Conservation (phyloP, 2,329 filamentous ascomycete species). For the Cladosporium sp. region DNA sequence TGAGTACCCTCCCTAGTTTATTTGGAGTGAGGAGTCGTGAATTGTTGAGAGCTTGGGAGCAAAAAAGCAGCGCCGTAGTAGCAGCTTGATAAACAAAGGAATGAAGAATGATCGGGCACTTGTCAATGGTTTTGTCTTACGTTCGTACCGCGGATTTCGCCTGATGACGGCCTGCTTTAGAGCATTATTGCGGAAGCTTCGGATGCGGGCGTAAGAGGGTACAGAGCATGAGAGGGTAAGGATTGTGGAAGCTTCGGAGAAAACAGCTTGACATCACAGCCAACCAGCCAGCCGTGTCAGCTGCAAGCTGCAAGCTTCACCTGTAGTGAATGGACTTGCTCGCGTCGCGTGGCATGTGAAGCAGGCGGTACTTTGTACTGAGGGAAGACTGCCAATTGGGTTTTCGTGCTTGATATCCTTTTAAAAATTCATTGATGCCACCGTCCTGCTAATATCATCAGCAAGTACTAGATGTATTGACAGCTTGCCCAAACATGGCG, state of each 20-base stretch:
- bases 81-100: background rate
- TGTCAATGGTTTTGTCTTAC: background rate
- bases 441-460: background rate
- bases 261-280: conserved; percentile 11
- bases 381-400: background rate
- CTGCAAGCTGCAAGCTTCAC: background rate
- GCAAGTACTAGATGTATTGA: background rate
- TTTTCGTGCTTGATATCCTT: background rate
- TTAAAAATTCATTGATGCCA: background rate
- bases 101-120: background rate
- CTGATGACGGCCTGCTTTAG: conserved; percentile 13
- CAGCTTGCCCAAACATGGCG: background rate
- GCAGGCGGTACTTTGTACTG: background rate
- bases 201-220: background rate
- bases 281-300: background rate
- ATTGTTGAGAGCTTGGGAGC: background rate
- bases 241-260: background rate
- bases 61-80: background rate
- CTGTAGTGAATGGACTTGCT: background rate
- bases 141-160: conserved; percentile 8
- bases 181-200: conserved; percentile 11
- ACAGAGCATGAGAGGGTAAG: background rate
- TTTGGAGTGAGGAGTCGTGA: background rate
- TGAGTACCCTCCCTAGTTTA: background rate
- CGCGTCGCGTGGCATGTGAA: background rate